Percentiles rank a stretch among this genome's conserved stretches.
Conservation (phyloP, 441 rosid genomes). For the Arabidopsis hybrid region DNA sequence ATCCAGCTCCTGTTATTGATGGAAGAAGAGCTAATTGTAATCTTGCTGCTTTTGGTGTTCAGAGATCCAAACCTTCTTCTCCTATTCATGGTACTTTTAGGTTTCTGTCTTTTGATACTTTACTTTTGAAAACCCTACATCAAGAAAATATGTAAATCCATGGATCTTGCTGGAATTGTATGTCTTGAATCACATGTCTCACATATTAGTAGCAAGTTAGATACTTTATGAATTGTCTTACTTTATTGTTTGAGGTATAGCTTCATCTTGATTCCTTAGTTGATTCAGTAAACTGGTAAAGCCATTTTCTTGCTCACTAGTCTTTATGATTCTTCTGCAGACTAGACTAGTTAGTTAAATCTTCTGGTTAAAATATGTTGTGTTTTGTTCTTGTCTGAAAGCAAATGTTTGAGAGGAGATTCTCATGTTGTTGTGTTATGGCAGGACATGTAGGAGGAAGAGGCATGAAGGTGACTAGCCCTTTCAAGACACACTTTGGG, state of each 20-base stretch:
- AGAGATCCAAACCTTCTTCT: constrained; percentile 94
- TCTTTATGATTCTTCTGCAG: constrained; percentile 17
- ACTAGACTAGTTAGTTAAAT: constrained; percentile 15
- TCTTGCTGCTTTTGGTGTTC: constrained; percentile 92
- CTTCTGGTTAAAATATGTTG: constrained; percentile 2
- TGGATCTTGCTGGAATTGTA: constrained; percentile 41
- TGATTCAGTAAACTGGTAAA: constrained; percentile 2
- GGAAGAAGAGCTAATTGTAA: constrained; percentile 98
- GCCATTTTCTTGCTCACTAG: constrained; percentile 4
- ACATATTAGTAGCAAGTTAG: not conserved
- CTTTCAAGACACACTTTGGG: constrained; percentile 82
- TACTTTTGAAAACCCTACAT: not conserved
- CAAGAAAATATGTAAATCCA: not conserved
- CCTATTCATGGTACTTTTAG: constrained; percentile 69
- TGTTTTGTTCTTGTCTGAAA: constrained; percentile 3
- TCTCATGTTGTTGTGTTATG: constrained; percentile 24
- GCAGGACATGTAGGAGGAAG: constrained; percentile 61
- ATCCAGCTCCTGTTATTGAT: constrained; percentile 93
- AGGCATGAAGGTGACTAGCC: constrained; percentile 69
- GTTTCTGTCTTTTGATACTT: not conserved
- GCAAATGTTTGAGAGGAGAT: not conserved
- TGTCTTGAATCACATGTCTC: constrained; percentile 5
- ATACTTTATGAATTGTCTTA: not conserved
- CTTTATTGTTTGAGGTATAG: constrained; percentile 2
- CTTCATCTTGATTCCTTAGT: constrained; percentile 2